Conservation (phyloP, 2,329 filamentous ascomycete genomes). For the Ilyonectria robusta region DNA sequence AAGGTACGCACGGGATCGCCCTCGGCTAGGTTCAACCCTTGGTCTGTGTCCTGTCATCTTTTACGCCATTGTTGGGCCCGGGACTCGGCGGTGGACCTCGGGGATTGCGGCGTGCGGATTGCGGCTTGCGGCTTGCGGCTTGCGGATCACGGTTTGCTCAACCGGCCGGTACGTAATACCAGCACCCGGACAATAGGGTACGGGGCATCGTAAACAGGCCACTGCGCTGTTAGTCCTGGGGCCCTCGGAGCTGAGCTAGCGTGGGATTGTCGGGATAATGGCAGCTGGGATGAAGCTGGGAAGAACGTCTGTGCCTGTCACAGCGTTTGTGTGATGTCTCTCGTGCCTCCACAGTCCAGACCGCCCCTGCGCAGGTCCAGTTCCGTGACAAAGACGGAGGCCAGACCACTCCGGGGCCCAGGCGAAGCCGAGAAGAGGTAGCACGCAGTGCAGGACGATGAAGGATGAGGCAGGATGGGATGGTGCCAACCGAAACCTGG, state of each 20-base stretch:
- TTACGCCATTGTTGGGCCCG: neutral
- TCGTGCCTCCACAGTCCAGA: neutral
- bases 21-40: neutral
- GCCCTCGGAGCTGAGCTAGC: neutral
- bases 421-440: neutral
- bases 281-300: neutral
- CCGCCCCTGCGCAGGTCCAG: neutral
- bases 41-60: neutral
- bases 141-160: no score
- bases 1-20: conserved; percentile 25
- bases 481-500: neutral
- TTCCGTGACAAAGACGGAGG: neutral
- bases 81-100: neutral
- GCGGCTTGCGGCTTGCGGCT: no score
- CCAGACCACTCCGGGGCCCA: neutral
- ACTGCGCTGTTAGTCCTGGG: neutral
- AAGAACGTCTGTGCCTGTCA: neutral
- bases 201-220: neutral
- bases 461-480: neutral
- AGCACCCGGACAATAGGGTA: neutral
- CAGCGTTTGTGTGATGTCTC: neutral
- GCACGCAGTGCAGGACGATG: neutral
- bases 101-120: no score
- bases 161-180: neutral
- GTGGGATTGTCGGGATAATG: neutral